phyloP scores from a whole-genome alignment of 306 rosid genomes.

The Ceratonia siliqua region DNA sequence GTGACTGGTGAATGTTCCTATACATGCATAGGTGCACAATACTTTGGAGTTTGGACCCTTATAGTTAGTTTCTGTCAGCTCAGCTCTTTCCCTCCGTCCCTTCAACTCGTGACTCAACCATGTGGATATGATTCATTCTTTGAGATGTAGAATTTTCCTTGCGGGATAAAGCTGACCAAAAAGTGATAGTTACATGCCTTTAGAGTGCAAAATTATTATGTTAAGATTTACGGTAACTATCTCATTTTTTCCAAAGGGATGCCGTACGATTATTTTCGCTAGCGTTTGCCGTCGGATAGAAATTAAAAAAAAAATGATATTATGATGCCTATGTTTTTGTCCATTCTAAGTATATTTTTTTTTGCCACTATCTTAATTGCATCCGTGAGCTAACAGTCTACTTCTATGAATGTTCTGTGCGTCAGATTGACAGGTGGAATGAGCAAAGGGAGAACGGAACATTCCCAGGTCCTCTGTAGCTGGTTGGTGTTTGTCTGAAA shows the following conservation, averaged over 20 bases:
- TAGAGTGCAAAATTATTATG: neutral
- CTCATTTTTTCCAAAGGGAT: neutral
- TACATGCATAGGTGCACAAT: conserved; percentile 8
- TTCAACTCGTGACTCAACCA: neutral
- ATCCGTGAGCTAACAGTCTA: neutral
- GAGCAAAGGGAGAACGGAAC: conserved; percentile 98
- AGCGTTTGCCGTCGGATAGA: conserved; percentile 16
- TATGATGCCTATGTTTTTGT: neutral
- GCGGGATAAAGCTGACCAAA: neutral
- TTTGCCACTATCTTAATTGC: neutral
- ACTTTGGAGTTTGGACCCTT: neutral
- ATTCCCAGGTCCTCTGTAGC: conserved; percentile 94
- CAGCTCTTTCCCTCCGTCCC: neutral
- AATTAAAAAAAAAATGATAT: neutral
- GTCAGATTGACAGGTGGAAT: conserved; percentile 91
- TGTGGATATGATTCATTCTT: neutral
- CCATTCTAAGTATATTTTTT: neutral
- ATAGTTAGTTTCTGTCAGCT: neutral
- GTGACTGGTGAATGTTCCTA: conserved; percentile 5
- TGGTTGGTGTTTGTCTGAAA: conserved; percentile 31
- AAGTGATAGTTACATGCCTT: conserved; percentile 4
- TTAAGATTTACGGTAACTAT: neutral
- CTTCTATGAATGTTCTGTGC: conserved; percentile 18
- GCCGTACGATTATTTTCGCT: neutral
- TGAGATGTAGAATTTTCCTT: neutral